Percentiles rank a stretch among this genome's conserved stretches.
Evolutionary conservation across 2,329 filamentous ascomycete species (phyloP).

Genomic region (Fusarium hainanense): DNA sequence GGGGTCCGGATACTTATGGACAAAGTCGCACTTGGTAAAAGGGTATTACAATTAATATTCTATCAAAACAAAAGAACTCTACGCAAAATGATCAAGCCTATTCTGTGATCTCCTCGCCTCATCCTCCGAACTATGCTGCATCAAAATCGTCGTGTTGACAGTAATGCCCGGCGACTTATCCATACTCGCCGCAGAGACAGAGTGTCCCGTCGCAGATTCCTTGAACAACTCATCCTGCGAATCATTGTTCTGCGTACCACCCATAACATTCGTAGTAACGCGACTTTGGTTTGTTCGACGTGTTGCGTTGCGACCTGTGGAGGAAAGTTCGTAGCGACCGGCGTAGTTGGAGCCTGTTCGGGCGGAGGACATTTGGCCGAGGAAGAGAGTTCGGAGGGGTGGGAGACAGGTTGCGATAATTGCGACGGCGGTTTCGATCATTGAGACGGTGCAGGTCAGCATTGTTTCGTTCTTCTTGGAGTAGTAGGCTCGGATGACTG

Average conservation of each 20-base stretch:
- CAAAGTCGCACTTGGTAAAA: not conserved
- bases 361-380: constrained; percentile 36
- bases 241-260: constrained; percentile 39
- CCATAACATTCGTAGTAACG: constrained; percentile 39
- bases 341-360: constrained; percentile 37
- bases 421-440: constrained; percentile 53
- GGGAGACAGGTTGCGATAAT: constrained; percentile 56
- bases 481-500: constrained; percentile 51
- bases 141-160: constrained; percentile 37
- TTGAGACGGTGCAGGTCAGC: constrained; percentile 53
- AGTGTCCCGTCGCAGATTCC: not conserved
- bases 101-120: constrained; percentile 9
- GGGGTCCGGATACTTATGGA: not conserved
- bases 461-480: constrained; percentile 51
- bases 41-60: constrained; percentile 1
- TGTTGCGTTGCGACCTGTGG: constrained; percentile 22
- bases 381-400: constrained; percentile 36
- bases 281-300: constrained; percentile 39
- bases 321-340: constrained; percentile 40
- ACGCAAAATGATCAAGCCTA: constrained; percentile 17
- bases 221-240: constrained; percentile 42
- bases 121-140: constrained; percentile 21
- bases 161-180: constrained; percentile 34
- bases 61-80: not conserved
- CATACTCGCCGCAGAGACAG: not conserved